Evolutionary conservation across 441 rosid species (phyloP).

Genomic region (Gossypium lobatum): DNA sequence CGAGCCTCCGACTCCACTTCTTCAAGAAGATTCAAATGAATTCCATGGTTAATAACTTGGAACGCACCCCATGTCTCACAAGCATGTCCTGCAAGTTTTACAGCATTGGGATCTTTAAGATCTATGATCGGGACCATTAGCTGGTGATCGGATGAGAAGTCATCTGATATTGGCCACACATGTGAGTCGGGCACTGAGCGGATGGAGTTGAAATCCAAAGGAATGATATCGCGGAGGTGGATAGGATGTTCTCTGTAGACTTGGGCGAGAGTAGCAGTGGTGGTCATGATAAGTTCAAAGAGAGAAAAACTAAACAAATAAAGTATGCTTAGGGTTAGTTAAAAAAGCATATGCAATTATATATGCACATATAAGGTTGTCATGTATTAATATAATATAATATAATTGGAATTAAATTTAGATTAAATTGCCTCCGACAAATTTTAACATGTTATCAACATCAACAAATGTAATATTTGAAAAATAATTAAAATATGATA

Average conservation of each 20-base stretch:
- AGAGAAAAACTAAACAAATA: neutral
- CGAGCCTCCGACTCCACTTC: slow-evolving; percentile 23
- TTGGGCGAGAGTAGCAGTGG: slow-evolving; percentile 24
- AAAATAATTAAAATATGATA: too few species aligned
- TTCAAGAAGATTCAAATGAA: slow-evolving; percentile 17
- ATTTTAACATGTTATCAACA: neutral
- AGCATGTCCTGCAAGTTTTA: slow-evolving; percentile 16
- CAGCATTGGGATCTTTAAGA: slow-evolving; percentile 17
- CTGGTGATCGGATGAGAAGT: neutral
- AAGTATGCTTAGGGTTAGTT: neutral
- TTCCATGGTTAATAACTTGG: slow-evolving; percentile 30
- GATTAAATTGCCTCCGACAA: too few species aligned
- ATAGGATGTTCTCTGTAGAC: slow-evolving; percentile 30
- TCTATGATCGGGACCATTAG: slow-evolving; percentile 25
- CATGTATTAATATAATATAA: neutral
- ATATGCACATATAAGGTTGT: neutral
- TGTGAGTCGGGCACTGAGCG: slow-evolving; percentile 27
- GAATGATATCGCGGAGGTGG: slow-evolving; percentile 34
- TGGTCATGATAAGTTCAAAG: slow-evolving; percentile 15
- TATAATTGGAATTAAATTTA: neutral
- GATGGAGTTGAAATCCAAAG: slow-evolving; percentile 34
- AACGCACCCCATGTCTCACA: slow-evolving; percentile 38
- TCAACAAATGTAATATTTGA: too few species aligned
- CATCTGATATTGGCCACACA: slow-evolving; percentile 15
- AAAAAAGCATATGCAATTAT: neutral